These are phyloP conservation scores for Bisporella sp. DNA, from an alignment of 2,329 filamentous ascomycete genomes.

Conservation along the genomic window DNA sequence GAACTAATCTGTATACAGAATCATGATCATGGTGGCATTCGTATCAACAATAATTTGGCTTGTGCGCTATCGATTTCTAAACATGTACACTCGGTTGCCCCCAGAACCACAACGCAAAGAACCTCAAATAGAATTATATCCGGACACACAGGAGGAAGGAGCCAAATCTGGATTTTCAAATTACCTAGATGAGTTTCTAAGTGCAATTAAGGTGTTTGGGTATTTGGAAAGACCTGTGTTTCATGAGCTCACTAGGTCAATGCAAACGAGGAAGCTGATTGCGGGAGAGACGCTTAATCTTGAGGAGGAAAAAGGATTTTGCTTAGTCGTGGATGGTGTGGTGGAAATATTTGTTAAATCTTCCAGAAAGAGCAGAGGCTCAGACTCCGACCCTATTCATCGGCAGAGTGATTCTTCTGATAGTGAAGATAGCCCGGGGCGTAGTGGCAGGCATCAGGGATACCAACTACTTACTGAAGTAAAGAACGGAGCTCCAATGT, in stretches of 20 bases:
- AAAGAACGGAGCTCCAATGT: slow-evolving; percentile 97
- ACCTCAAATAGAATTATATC: slow-evolving; percentile 90
- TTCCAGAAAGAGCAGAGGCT: slow-evolving; percentile 44
- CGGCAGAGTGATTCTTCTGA: slow-evolving; percentile 43
- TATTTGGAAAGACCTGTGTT: slow-evolving; percentile 96
- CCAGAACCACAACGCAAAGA: slow-evolving; percentile 95
- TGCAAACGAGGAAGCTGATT: slow-evolving; percentile 96
- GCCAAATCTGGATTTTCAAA: slow-evolving; percentile 89
- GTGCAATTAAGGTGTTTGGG: slow-evolving; percentile 97
- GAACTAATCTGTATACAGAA: slow-evolving; percentile 34
- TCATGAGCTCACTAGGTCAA: slow-evolving; percentile 92
- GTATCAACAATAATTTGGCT: slow-evolving; percentile 90
- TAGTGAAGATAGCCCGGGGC: slow-evolving; percentile 60
- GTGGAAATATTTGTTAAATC: slow-evolving; percentile 99
- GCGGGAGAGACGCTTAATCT: slow-evolving; percentile 91
- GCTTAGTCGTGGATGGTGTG: slow-evolving; percentile 89
- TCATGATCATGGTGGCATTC: slow-evolving; percentile 69
- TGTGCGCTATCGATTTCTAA: slow-evolving; percentile 89
- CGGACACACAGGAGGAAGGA: slow-evolving; percentile 83
- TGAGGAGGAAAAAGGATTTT: slow-evolving; percentile 97
- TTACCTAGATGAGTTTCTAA: slow-evolving; percentile 95
- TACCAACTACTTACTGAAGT: slow-evolving; percentile 97
- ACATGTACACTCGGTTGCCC: slow-evolving; percentile 91
- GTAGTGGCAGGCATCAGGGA: slow-evolving; percentile 62
- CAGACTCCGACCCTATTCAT: slow-evolving; percentile 33